Base-by-base conservation (phyloP, 148 eudicot genomes). In the Talinum fruticosum region DNA sequence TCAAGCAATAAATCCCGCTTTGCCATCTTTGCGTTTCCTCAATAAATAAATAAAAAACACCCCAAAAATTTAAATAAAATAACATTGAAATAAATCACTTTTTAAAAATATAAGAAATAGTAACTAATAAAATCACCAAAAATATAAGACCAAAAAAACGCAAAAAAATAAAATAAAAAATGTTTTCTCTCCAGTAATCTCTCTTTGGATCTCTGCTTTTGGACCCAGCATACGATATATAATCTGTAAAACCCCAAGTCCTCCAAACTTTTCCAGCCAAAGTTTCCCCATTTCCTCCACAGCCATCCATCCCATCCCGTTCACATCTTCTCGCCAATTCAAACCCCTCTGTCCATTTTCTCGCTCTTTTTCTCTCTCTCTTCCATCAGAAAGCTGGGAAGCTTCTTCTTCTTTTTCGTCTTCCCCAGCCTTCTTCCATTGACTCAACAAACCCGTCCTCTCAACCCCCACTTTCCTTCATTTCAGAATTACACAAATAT, bases 1-100 rank as follows among this genome's bases (percentile, higher is more conserved):
- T 87, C 85, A 81, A 78, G 90, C 90, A 87, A 69, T 81, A 81
- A 85, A 66, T 81, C 79, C 85, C 88, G 88, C 86, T 66, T 68
- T 75, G 75, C 76, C 86, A 79, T 51, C 69, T 75, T 75, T 28
- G 51, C 78, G 34, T 75, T 67, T 34, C 51, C 23, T 38, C 16
- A 4, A 51, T 15, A 19, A 16, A 51, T 19, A 0, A 2, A 51
- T 16, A 15, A 51, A 13, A 51, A 16, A 19, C n/a, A 6, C 57
- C n/a, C 1, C 53, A 47, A 47, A 19, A 51, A 51, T n/a, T n/a
- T n/a, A 16, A 51, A 16, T 2, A 51, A 2, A 51, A 47, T 8
- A 51, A 8, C 12, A 41, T 37, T 3, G 12, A 47, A 47, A 47
- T 10, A 3, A 47, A 15, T n/a, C n/a, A n/a, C n/a, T n/a, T n/a